A percentile compares a stretch with the other conserved stretches of the same genome.
Conservation (phyloP, 208 protist genomes). For the Wallacemonas sp. region DNA sequence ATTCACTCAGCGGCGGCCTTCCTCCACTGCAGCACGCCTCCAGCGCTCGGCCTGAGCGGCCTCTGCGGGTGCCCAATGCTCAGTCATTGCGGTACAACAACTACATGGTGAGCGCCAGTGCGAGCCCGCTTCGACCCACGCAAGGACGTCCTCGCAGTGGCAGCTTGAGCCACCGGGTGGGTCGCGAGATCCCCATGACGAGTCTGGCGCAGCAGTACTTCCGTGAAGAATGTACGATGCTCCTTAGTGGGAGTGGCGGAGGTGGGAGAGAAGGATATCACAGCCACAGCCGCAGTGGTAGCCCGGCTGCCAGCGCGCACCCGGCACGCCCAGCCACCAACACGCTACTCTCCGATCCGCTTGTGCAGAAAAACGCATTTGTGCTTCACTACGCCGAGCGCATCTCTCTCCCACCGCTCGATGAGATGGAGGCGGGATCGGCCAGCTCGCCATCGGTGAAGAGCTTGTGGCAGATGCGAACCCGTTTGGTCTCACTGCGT, state of each 20-base stretch:
- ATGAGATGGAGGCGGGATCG: neutral
- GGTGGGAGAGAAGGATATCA: no score
- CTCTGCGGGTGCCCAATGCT: neutral
- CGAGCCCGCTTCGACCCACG: neutral
- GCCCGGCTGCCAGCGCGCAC: neutral
- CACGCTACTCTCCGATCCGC: constrained; percentile 6
- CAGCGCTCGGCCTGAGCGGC: neutral
- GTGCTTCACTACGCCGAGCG: constrained; percentile 53
- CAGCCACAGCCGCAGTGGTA: no score
- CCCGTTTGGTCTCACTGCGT: constrained; percentile 38
- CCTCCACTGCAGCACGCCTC: neutral
- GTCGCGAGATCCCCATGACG: neutral
- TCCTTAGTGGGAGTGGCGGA: neutral
- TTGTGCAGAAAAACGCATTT: constrained; percentile 31
- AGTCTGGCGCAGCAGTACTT: constrained; percentile 8
- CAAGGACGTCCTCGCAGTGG: neutral
- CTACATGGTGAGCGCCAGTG: neutral
- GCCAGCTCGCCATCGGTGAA: constrained; percentile 5
- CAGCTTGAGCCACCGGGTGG: neutral
- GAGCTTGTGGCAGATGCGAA: constrained; percentile 55
- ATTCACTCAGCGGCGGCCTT: neutral
- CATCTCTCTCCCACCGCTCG: constrained; percentile 9
- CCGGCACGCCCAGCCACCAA: neutral
- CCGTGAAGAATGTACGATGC: constrained; percentile 12
- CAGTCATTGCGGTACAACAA: neutral